Percentiles rank a stretch among this genome's conserved stretches.
phyloP scores from a whole-genome alignment of 2,329 filamentous ascomycete species.

The Diaporthe eres region DNA sequence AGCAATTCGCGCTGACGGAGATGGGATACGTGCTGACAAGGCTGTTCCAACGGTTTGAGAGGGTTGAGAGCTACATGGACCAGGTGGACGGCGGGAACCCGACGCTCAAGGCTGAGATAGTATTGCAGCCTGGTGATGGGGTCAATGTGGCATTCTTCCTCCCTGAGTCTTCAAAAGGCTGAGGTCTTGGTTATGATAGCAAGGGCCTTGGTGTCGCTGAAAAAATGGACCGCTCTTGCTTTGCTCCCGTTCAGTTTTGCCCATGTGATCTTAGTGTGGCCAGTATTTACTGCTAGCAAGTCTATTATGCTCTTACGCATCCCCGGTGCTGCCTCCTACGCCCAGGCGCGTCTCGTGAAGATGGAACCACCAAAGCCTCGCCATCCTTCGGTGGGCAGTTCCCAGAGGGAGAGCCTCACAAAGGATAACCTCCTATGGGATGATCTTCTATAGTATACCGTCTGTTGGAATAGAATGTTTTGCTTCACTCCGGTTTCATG shows the following conservation, averaged over 20 bases:
- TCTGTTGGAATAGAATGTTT: too few species aligned
- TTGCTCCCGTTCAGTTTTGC: not conserved
- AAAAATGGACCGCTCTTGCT: not conserved
- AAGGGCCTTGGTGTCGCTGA: not conserved
- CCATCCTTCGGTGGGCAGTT: too few species aligned
- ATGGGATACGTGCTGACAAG: conserved; percentile 80
- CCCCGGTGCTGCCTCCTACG: not conserved
- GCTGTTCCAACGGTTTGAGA: conserved; percentile 79
- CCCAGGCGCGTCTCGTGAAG: not conserved
- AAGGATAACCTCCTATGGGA: too few species aligned
- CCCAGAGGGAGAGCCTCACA: too few species aligned
- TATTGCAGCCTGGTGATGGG: conserved; percentile 71
- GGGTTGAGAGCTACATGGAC: conserved; percentile 71
- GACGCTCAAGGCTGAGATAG: conserved; percentile 70
- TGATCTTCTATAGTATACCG: too few species aligned
- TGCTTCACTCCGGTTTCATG: too few species aligned
- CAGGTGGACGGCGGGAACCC: conserved; percentile 68
- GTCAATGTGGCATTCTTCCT: conserved; percentile 69
- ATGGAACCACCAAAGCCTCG: not conserved
- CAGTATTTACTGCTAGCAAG: not conserved
- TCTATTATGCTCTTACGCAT: not conserved
- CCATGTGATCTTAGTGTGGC: not conserved
- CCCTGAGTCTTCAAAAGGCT: conserved; percentile 53
- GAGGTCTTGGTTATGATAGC: not conserved
- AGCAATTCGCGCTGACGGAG: conserved; percentile 86